These are phyloP conservation scores for Saccharomycopsis fermentans DNA, from an alignment of 805 yeast species.

Conservation along the genomic window DNA sequence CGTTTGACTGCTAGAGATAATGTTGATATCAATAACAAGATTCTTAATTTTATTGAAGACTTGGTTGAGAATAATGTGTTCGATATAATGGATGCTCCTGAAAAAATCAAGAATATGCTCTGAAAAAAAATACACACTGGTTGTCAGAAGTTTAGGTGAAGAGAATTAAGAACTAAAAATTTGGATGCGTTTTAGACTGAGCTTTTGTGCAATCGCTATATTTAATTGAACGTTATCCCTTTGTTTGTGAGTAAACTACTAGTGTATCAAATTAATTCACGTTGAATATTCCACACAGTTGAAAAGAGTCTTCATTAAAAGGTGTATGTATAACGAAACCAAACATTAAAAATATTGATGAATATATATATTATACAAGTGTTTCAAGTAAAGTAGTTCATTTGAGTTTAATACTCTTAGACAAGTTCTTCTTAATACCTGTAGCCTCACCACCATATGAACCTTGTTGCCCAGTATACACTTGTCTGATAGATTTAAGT, in stretches of 20 bases:
- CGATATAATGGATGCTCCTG: background rate
- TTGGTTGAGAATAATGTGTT: background rate
- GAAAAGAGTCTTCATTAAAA: too few species aligned
- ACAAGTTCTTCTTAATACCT: constrained; percentile 90
- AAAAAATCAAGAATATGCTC: background rate
- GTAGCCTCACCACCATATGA: constrained; percentile 91
- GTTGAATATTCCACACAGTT: too few species aligned
- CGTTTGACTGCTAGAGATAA: constrained; percentile 3
- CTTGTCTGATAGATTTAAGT: constrained; percentile 81
- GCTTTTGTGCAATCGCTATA: too few species aligned
- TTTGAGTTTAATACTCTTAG: constrained; percentile 72
- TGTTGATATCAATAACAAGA: background rate
- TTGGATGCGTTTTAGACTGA: too few species aligned
- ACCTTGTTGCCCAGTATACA: constrained; percentile 64
- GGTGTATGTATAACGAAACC: too few species aligned
- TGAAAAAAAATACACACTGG: background rate
- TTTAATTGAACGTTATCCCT: too few species aligned
- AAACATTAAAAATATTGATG: too few species aligned
- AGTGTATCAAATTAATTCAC: too few species aligned
- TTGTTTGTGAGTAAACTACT: too few species aligned
- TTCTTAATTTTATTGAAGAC: constrained; percentile 12
- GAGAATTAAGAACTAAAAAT: too few species aligned
- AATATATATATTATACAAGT: too few species aligned
- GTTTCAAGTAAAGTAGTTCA: background rate
- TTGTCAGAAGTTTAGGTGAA: too few species aligned